Conservation (phyloP, 768 basidiomycete species). For the Lactarius tabidus region DNA sequence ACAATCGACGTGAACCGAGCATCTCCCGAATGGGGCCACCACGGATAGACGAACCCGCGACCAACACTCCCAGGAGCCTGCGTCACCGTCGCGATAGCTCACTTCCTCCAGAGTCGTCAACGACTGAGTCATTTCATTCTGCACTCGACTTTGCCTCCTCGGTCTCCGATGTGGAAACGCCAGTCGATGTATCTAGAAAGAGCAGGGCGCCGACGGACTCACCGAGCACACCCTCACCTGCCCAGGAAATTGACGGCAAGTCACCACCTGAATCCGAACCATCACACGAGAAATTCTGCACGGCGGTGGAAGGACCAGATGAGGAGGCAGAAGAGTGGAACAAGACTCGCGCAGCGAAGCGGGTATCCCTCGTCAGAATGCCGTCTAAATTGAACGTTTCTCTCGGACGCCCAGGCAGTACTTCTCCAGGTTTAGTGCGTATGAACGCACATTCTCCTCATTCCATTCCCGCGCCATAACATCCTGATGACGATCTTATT, state of each 20-base stretch:
- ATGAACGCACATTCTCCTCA: slow-evolving; percentile 6
- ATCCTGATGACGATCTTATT: not conserved
- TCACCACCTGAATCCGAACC: slow-evolving; percentile 10
- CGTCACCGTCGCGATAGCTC: slow-evolving; percentile 16
- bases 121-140: slow-evolving; percentile 62
- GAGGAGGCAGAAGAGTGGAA: slow-evolving; percentile 90
- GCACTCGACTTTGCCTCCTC: slow-evolving; percentile 49
- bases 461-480: slow-evolving; percentile 4
- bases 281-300: slow-evolving; percentile 45
- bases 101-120: slow-evolving; percentile 39
- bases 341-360: slow-evolving; percentile 77
- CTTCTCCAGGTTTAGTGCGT: slow-evolving; percentile 8
- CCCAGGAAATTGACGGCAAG: not conserved
- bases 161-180: slow-evolving; percentile 23
- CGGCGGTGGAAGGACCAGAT: slow-evolving; percentile 43
- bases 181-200: not conserved
- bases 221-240: not conserved
- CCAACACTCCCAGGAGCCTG: slow-evolving; percentile 23
- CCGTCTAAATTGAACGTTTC: slow-evolving; percentile 50
- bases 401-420: slow-evolving; percentile 25
- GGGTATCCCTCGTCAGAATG: slow-evolving; percentile 75
- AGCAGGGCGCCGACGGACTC: not conserved
- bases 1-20: slow-evolving; percentile 38
- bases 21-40: slow-evolving; percentile 15
- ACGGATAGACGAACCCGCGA: slow-evolving; percentile 24